These are phyloP conservation scores for Fusarium verrucosum DNA, from an alignment of 2,329 filamentous ascomycete genomes.

Conservation along the genomic window DNA sequence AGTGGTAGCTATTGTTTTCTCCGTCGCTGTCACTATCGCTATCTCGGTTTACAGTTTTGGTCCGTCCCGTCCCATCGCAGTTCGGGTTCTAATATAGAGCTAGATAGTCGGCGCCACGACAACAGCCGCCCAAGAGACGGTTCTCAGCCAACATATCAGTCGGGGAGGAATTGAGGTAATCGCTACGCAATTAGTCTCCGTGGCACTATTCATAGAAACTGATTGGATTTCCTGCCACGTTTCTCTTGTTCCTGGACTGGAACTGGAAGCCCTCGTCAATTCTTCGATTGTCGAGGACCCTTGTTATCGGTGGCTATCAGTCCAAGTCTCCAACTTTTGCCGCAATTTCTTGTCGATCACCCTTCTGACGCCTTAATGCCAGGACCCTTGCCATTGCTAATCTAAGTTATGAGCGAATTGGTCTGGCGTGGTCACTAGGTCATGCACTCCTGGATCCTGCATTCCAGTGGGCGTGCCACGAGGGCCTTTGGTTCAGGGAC, in stretches of 20 bases:
- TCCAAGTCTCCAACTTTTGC: constrained; percentile 33
- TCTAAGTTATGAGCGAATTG: constrained; percentile 35
- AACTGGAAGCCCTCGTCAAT: constrained; percentile 8
- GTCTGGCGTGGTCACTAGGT: constrained; percentile 12
- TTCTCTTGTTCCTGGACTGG: constrained; percentile 27
- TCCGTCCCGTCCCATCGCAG: constrained; percentile 17
- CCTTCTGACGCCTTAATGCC: constrained; percentile 18
- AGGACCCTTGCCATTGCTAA: constrained; percentile 24
- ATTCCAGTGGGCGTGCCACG: constrained; percentile 33
- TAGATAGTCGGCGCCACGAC: constrained; percentile 28
- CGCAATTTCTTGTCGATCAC: constrained; percentile 34
- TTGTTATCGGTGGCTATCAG: constrained; percentile 26
- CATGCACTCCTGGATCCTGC: constrained; percentile 45
- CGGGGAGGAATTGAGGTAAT: constrained; percentile 5
- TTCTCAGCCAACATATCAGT: constrained; percentile 29
- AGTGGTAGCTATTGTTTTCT: constrained; percentile 15
- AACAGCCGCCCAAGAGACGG: constrained; percentile 2
- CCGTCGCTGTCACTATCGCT: neutral
- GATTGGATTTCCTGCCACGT: constrained; percentile 15
- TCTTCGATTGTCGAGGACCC: constrained; percentile 27
- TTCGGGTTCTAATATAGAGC: constrained; percentile 15
- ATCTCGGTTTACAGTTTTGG: constrained; percentile 27
- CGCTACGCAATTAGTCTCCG: constrained; percentile 13
- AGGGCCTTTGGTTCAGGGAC: constrained; percentile 25
- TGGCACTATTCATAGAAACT: constrained; percentile 3